These are phyloP conservation scores for Coniophora puteana DNA, from an alignment of 1,284 basidiomycete genomes.

Conservation along the genomic window DNA sequence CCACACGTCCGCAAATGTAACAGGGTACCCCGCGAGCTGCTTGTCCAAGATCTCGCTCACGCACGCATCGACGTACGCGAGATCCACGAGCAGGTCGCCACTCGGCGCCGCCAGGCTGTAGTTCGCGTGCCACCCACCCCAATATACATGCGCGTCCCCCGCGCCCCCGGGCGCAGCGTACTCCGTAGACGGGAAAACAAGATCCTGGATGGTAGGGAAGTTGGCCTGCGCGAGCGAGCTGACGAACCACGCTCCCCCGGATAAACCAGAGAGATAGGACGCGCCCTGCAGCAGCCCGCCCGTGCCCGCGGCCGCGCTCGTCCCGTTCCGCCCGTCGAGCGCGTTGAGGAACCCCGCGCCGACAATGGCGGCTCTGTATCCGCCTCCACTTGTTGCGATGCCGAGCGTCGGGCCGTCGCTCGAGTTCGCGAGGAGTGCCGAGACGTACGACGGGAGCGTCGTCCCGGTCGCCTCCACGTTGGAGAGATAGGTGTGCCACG, in stretches of 20 bases:
- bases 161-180: constrained; percentile 8
- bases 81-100: not conserved
- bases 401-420: constrained; percentile 25
- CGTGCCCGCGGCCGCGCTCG: constrained; percentile 32
- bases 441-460: constrained; percentile 23
- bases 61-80: constrained; percentile 14
- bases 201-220: constrained; percentile 27
- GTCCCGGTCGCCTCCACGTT: constrained; percentile 19
- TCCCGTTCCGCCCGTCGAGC: constrained; percentile 38
- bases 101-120: not conserved
- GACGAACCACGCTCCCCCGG: constrained; percentile 31
- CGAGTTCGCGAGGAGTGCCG: constrained; percentile 19
- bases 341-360: constrained; percentile 40
- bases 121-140: not conserved
- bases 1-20: constrained; percentile 27
- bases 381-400: constrained; percentile 37
- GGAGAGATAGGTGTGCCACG: constrained; percentile 16
- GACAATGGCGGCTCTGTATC: constrained; percentile 39
- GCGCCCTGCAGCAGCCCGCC: constrained; percentile 42
- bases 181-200: constrained; percentile 22
- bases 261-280: constrained; percentile 35
- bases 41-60: constrained; percentile 22
- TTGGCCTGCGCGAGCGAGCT: constrained; percentile 28
- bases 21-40: constrained; percentile 16
- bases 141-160: too few species aligned